These are phyloP conservation scores for Aurifilum marmelostoma DNA, from an alignment of 2,329 filamentous ascomycete genomes.

Conservation along the genomic window DNA sequence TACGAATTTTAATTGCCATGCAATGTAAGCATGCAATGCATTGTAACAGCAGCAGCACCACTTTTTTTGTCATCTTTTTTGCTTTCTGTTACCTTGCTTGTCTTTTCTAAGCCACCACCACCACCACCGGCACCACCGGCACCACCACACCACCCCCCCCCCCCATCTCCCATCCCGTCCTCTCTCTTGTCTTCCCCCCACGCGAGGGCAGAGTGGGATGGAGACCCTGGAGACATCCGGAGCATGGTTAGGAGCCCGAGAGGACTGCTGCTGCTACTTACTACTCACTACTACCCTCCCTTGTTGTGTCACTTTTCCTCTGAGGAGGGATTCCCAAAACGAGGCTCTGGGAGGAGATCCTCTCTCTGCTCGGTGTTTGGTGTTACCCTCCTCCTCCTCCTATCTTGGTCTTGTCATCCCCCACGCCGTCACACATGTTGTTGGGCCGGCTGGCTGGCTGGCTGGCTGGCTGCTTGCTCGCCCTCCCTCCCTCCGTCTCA, in stretches of 20 bases:
- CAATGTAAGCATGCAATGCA: background rate
- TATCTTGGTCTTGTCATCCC: conserved; percentile 22
- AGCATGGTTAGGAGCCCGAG: background rate
- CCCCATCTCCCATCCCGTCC: too few species aligned
- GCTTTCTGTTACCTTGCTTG: background rate
- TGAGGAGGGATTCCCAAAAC: background rate
- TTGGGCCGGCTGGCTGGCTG: too few species aligned
- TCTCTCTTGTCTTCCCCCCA: background rate
- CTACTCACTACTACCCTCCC: too few species aligned
- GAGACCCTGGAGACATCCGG: background rate
- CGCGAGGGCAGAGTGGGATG: background rate
- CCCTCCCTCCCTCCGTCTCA: conserved; percentile 16
- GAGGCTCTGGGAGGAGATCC: background rate
- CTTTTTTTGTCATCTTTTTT: background rate
- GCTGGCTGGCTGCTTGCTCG: conserved; percentile 7
- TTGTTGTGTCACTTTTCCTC: background rate
- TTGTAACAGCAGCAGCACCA: background rate
- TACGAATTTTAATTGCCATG: conserved; percentile 12
- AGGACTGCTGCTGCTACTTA: background rate
- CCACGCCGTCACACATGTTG: conserved; percentile 10
- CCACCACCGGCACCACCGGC: too few species aligned
- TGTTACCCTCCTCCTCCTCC: conserved; percentile 10
- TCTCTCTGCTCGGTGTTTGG: background rate
- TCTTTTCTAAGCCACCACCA: background rate
- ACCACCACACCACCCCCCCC: background rate